Base-by-base conservation (phyloP, 2,329 filamentous ascomycete species). In the Didymella arachidicola region DNA sequence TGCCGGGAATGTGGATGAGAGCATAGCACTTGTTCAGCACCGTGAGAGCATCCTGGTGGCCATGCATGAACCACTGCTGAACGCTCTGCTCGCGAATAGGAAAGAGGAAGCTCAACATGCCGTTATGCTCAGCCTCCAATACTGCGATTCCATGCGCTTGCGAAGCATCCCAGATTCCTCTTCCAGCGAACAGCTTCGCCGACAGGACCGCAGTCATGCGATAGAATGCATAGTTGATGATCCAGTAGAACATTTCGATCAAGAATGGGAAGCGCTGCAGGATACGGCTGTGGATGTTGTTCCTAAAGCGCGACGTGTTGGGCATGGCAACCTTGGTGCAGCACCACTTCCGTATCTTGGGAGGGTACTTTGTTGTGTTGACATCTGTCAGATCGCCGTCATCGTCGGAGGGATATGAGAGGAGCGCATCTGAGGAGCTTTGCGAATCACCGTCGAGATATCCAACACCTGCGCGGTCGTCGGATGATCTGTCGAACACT, bases 171-270 rank as follows among this genome's bases (percentile, higher is more conserved):
- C 84, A 86, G 29, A 86, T 82, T 12, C 79, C 79, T 16, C 80
- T 79, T 43, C 82, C 80, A 34, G 83, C 82, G 57, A 85, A 86
- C 53, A 84, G 76, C 46, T 74, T 73, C 57, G 83, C 79, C 2
- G 84, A 82, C 7, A 82, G 72, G 16, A 82, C 77, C 16, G 84
- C 82, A 7, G 86, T 88, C 73, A 86, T 78, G 36, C 83, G 80
- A 76, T 90, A 90, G 70, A 88, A 87, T 44, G 83, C 79, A 63
- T 87, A 84, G 68, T 87, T 89, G 65, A 90, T 80, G 42, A 83
- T 81, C 88, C 88, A 90, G 78, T 90, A 90, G 73, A 90, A 89
- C 86, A 90, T 90, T 74, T 90, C 88, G 47, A 90, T 82, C 53
- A 90, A 74, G 70, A 90, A 90, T 4, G 88, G 88, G 64, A 87